Percentiles rank a stretch among this genome's conserved stretches.
phyloP scores from a whole-genome alignment of 345 rosid species.

The Euphorbia tirucalli region DNA sequence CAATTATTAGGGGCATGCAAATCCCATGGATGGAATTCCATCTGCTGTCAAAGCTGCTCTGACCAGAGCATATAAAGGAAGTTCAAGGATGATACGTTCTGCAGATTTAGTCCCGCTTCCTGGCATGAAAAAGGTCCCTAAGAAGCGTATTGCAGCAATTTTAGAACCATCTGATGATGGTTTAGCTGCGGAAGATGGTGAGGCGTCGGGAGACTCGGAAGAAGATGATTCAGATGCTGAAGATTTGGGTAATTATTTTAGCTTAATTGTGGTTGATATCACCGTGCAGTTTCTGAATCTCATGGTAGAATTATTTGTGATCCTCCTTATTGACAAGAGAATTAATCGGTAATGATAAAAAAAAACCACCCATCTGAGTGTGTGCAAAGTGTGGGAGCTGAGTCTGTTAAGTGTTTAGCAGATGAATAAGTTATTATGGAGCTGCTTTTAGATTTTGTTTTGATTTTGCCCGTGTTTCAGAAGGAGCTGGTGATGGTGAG shows the following conservation, averaged over 20 bases:
- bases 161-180: conserved; percentile 67
- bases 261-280: neutral
- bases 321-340: no score
- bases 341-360: no score
- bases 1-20: conserved; percentile 58
- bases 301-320: neutral
- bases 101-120: conserved; percentile 89
- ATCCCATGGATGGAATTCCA: conserved; percentile 83
- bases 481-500: conserved; percentile 46
- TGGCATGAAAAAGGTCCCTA: conserved; percentile 75
- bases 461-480: conserved; percentile 23
- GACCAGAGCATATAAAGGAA: conserved; percentile 74
- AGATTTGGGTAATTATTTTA: conserved; percentile 47
- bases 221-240: conserved; percentile 71
- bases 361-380: no score
- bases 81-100: conserved; percentile 69
- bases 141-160: conserved; percentile 74
- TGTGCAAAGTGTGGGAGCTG: no score
- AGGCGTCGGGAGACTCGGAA: conserved; percentile 47
- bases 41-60: conserved; percentile 84
- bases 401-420: neutral
- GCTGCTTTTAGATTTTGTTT: neutral
- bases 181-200: conserved; percentile 61
- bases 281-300: neutral
- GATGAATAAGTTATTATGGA: no score